These are phyloP conservation scores for Fereydounia khargensis DNA, from an alignment of 1,284 basidiomycete species.

Conservation along the genomic window DNA sequence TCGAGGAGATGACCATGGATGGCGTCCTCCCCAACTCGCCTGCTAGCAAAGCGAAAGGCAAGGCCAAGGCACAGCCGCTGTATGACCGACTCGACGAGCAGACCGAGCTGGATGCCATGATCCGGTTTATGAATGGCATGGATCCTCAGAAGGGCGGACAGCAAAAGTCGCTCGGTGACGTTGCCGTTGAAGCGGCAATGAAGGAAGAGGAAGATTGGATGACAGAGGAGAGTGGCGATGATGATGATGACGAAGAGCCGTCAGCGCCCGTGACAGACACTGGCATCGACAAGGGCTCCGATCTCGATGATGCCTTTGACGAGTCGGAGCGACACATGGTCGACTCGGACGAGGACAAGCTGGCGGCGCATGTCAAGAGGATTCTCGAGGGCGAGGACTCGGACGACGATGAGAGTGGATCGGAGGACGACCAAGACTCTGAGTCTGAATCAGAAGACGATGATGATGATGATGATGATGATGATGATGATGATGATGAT, in stretches of 20 bases:
- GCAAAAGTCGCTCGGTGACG: slow-evolving; percentile 42
- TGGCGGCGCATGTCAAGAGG: slow-evolving; percentile 14
- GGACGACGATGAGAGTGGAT: slow-evolving; percentile 2
- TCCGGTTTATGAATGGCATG: slow-evolving; percentile 49
- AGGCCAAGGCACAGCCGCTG: slow-evolving; percentile 12
- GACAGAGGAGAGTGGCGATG: slow-evolving; percentile 32
- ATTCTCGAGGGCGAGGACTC: slow-evolving; percentile 19
- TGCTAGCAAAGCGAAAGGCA: slow-evolving; percentile 7
- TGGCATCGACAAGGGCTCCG: too few species aligned
- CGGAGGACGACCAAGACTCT: slow-evolving; percentile 5
- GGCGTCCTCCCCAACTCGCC: slow-evolving; percentile 1
- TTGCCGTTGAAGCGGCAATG: slow-evolving; percentile 33
- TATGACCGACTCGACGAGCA: slow-evolving; percentile 19
- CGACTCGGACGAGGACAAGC: slow-evolving; percentile 12
- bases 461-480: slow-evolving; percentile 11
- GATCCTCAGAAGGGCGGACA: slow-evolving; percentile 40
- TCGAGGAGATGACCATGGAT: slow-evolving; percentile 11
- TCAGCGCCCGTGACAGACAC: too few species aligned
- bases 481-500: slow-evolving; percentile 8
- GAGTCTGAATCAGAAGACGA: slow-evolving; percentile 22
- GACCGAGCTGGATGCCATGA: slow-evolving; percentile 39
- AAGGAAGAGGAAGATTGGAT: slow-evolving; percentile 46
- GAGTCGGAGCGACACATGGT: slow-evolving; percentile 1
- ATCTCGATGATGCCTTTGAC: slow-evolving; percentile 1
- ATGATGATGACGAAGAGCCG: slow-evolving; percentile 11